Base-by-base conservation (phyloP, 305 asterid species). In the Fraxinus xanthoxyloides region DNA sequence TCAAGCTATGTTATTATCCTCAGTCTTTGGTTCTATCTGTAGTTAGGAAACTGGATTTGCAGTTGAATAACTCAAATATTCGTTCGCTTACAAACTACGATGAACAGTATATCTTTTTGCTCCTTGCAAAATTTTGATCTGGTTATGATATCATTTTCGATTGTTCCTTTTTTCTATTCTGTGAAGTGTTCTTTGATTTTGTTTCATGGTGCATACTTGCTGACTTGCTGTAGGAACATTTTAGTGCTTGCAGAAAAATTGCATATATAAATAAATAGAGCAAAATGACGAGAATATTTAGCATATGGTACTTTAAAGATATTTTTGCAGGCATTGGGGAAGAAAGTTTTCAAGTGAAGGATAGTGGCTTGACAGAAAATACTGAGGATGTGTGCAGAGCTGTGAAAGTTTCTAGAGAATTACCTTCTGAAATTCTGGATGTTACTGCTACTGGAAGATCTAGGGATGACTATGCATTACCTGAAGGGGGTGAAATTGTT, bases 401-500 rank as follows among this genome's bases (percentile, higher is more conserved):
- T 76, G 77, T 24, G 72, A 80, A 80, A 74, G 77, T 67, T 61
- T 82, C 82, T 69, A 83, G 21, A 61, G 31, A 80, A 74, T 70
- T 82, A 26, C 61, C 83, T 40, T 56, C 6, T 13, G 84, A 86
- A 54, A 82, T 59, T 88, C 77, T 79, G 84, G 89, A 78, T 85
- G 87, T 61, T 76, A 69, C 77, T 61, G 88, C 89, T 79, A 82
- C 85, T 61, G 89, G 75, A 56, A 84, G 77, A 75, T 77, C 80
- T 48, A 15, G 59, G 21, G 90, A 85, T 46, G 89, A 81, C 69
- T 84, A 56, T 85, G 84, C 59, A 48, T 13, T 48, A 15, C 65
- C 89, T 34, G 87, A 87, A 79, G 94, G 87, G n/a, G 92, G 89
- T 63, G 87, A 83, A 80, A 85, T 86, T 76, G 85, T 86, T 59